Percentiles rank a stretch among this genome's conserved stretches.
Evolutionary conservation across 441 rosid genomes (phyloP).

Genomic region (Populus hybrid): DNA sequence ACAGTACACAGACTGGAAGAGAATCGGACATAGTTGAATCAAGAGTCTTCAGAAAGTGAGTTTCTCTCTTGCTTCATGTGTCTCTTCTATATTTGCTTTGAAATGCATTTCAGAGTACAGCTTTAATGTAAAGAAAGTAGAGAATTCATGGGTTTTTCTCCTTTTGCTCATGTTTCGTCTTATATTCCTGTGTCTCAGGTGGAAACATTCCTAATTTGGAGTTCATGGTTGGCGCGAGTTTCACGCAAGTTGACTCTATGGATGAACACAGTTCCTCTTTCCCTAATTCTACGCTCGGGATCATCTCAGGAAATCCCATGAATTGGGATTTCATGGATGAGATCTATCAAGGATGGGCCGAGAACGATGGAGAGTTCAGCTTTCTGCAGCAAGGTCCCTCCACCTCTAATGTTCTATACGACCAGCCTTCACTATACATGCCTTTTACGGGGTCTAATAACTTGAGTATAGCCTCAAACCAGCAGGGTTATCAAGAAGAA

Average conservation of each 20-base stretch:
- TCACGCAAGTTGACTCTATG: slow-evolving; percentile 32
- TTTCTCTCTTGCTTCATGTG: not conserved
- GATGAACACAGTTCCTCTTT: slow-evolving; percentile 48
- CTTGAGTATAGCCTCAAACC: slow-evolving; percentile 26
- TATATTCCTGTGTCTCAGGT: slow-evolving; percentile 51
- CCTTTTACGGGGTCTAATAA: slow-evolving; percentile 28
- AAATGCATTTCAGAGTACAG: no score
- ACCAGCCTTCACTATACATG: slow-evolving; percentile 24
- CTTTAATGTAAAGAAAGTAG: not conserved
- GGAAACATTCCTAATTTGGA: slow-evolving; percentile 8
- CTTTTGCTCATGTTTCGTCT: slow-evolving; percentile 60
- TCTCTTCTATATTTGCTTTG: not conserved
- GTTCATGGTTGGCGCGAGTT: slow-evolving; percentile 26
- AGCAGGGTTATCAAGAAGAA: slow-evolving; percentile 30
- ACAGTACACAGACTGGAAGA: not conserved
- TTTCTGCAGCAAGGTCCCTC: slow-evolving; percentile 35
- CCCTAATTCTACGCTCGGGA: slow-evolving; percentile 40
- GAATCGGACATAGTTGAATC: not conserved
- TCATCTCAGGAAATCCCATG: slow-evolving; percentile 51
- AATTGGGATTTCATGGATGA: slow-evolving; percentile 93
- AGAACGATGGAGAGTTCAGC: slow-evolving; percentile 48
- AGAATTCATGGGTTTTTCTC: slow-evolving; percentile 61
- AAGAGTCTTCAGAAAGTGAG: not conserved
- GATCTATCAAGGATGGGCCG: slow-evolving; percentile 78
- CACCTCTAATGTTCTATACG: slow-evolving; percentile 23